A percentile compares a stretch with the other conserved stretches of the same genome.
Evolutionary conservation across 805 yeast species (phyloP).

Genomic region (Maudiozyma barnettii): DNA sequence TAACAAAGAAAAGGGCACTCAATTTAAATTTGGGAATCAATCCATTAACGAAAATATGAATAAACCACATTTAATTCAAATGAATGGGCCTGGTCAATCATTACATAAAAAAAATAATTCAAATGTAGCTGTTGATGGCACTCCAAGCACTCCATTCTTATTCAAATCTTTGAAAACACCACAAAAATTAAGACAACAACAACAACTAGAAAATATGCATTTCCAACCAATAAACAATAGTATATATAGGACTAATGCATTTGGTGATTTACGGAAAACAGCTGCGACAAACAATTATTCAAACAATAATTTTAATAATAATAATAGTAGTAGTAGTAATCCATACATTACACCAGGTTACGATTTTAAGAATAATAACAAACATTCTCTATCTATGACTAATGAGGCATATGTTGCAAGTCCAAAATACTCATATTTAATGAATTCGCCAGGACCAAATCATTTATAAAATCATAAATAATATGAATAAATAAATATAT

Average conservation of each 20-base stretch:
- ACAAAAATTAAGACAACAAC: constrained; percentile 10
- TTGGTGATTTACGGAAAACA: constrained; percentile 10
- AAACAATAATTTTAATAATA: background rate
- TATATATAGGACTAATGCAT: constrained; percentile 21
- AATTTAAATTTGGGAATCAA: background rate
- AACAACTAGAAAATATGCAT: background rate
- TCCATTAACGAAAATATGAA: background rate
- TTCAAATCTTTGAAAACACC: constrained; percentile 25
- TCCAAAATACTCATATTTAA: constrained; percentile 28
- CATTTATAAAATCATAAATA: background rate
- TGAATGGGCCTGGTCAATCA: background rate
- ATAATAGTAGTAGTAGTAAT: background rate
- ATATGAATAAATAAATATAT: background rate
- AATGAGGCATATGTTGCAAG: constrained; percentile 27
- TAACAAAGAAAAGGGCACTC: background rate
- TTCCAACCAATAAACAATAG: background rate
- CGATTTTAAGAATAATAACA: background rate
- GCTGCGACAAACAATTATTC: background rate
- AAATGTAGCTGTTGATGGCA: background rate
- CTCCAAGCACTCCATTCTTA: constrained; percentile 18
- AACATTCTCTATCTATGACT: background rate
- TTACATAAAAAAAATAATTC: background rate
- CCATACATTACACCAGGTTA: too few relatives aligned
- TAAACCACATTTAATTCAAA: constrained; percentile 13
- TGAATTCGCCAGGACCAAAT: constrained; percentile 26